Conservation (phyloP, 352 stramenopile species). For the Pythium periplocum region DNA sequence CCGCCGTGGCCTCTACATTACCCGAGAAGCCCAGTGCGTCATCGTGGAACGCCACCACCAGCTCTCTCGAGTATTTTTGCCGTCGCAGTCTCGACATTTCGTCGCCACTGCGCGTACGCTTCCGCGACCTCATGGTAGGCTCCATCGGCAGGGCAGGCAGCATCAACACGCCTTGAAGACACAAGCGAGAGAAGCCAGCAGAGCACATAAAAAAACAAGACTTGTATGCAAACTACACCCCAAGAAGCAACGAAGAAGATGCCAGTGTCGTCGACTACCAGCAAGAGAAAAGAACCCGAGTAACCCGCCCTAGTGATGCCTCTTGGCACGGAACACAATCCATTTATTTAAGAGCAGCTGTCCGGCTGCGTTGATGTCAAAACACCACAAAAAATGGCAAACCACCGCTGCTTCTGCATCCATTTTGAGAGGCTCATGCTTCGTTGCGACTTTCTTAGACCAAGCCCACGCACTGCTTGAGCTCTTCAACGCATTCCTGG, state of each 20-base stretch:
- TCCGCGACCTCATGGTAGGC: constrained; percentile 60
- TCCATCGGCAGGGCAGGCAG: constrained; percentile 40
- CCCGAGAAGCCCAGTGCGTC: constrained; percentile 33
- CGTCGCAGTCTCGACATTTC: constrained; percentile 64
- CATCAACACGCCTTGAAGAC: constrained; percentile 34
- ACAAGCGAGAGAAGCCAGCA: too few relatives aligned
- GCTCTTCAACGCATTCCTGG: constrained; percentile 52
- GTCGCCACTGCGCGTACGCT: constrained; percentile 46
- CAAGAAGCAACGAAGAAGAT: too few relatives aligned
- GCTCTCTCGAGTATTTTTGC: constrained; percentile 45
- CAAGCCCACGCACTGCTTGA: constrained; percentile 20
- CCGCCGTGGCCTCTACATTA: constrained; percentile 39
- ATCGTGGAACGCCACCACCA: constrained; percentile 15
- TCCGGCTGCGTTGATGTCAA: too few relatives aligned
- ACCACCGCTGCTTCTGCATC: too few relatives aligned
- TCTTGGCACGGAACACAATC: too few relatives aligned
- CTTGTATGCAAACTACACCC: too few relatives aligned
- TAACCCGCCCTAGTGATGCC: too few relatives aligned
- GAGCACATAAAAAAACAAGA: too few relatives aligned
- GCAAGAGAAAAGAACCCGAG: too few relatives aligned
- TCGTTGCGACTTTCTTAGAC: constrained; percentile 2
- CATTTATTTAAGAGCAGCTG: too few relatives aligned
- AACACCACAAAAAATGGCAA: too few relatives aligned
- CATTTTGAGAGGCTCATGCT: background rate
- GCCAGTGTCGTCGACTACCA: too few relatives aligned